Evolutionary conservation across 1,284 basidiomycete genomes (phyloP).

Genomic region (Tilletia indica): DNA sequence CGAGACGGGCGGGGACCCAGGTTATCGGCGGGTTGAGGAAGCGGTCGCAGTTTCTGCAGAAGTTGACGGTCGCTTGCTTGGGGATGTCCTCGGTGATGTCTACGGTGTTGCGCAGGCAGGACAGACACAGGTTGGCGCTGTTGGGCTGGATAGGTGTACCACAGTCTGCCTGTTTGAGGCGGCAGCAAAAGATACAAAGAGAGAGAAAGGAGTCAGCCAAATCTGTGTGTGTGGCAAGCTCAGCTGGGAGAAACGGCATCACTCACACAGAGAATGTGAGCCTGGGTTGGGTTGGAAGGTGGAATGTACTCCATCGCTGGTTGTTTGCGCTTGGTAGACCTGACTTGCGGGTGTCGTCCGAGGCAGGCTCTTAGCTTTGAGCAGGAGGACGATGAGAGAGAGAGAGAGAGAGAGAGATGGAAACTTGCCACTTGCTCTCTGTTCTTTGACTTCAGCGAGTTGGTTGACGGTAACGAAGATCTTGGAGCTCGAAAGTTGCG

Average conservation of each 20-base stretch:
- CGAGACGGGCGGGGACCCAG: slow-evolving; percentile 83
- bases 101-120: slow-evolving; percentile 82
- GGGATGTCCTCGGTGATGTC: slow-evolving; percentile 98
- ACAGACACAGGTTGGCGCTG: slow-evolving; percentile 92
- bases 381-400: too few species aligned
- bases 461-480: too few species aligned
- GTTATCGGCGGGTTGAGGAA: slow-evolving; percentile 86
- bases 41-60: slow-evolving; percentile 92
- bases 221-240: background rate
- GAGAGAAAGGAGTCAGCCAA: background rate
- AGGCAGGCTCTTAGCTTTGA: too few species aligned
- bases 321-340: too few species aligned
- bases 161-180: slow-evolving; percentile 52
- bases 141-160: slow-evolving; percentile 93
- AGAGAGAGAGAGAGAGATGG: too few species aligned
- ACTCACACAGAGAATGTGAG: slow-evolving; percentile 16
- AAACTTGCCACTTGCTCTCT: too few species aligned
- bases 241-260: background rate
- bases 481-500: too few species aligned
- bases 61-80: slow-evolving; percentile 91
- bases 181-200: background rate
- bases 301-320: slow-evolving; percentile 13
- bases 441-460: too few species aligned
- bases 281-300: background rate
- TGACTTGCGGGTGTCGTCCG: too few species aligned